Conservation (phyloP, 2,329 filamentous ascomycete genomes). For the Aureobasidium sp. region DNA sequence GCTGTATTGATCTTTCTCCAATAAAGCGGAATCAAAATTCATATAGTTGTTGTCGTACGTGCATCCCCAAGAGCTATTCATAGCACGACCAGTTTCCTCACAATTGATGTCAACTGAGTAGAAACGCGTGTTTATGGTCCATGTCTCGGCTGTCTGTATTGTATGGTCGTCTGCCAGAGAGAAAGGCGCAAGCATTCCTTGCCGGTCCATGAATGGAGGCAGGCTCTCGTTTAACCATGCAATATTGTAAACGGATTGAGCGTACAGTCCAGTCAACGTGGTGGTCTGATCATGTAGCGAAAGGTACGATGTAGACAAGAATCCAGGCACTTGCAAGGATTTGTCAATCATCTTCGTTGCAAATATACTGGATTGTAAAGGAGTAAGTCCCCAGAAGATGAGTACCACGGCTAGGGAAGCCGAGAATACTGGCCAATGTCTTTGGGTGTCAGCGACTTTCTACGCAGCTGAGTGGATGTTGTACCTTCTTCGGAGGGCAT, state of each 20-base stretch:
- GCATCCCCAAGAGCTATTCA: neutral
- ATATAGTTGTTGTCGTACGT: neutral
- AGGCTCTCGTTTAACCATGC: conserved; percentile 41
- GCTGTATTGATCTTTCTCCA: neutral
- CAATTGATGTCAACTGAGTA: conserved; percentile 29
- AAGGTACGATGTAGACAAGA: conserved; percentile 23
- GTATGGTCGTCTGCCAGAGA: conserved; percentile 15
- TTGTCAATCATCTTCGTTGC: conserved; percentile 31
- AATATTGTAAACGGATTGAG: conserved; percentile 42
- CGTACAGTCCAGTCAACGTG: conserved; percentile 31
- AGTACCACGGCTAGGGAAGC: conserved; percentile 43
- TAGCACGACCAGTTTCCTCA: neutral
- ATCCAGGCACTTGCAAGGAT: conserved; percentile 12
- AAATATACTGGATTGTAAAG: conserved; percentile 50
- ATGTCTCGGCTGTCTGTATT: conserved; percentile 16
- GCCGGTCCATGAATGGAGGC: conserved; percentile 38
- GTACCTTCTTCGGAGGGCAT: neutral
- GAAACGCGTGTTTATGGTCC: conserved; percentile 25
- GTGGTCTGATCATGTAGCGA: conserved; percentile 27
- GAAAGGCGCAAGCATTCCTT: conserved; percentile 42
- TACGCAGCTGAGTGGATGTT: too few species aligned
- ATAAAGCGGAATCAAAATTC: neutral
- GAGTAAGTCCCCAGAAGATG: conserved; percentile 50
- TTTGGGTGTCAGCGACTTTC: neutral
- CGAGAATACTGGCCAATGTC: conserved; percentile 47